Base-by-base conservation (phyloP, 2,329 filamentous ascomycete species). In the Gnomoniopsis smithogilvyi region DNA sequence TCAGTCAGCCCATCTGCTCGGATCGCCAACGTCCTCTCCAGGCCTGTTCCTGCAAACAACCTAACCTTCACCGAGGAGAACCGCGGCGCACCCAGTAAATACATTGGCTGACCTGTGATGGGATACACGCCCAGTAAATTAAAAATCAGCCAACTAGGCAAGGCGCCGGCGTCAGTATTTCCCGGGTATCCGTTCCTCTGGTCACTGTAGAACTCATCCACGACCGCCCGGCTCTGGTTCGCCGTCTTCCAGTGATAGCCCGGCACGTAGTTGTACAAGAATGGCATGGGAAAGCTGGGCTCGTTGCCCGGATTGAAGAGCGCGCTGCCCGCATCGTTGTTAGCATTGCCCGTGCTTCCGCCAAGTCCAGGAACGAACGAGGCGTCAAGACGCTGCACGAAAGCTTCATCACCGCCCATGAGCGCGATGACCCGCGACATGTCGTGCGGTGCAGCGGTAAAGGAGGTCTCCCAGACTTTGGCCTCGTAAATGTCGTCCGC, bases 211-310 rank as follows among this genome's bases (percentile, higher is more conserved):
- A 75, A 78, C 45, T 73, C 67, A 22, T 75, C 73, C 0, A 75
- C 73, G 6, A 77, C 69, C 1, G 68, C 65, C 6, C 72, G 65
- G 1, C 67, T 70, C 49, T 68, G 66, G 30, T 69, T 66, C 2
- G 73, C 74, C 21, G 68, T 73, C 60, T 73, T 73, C 67, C 68
- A 73, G 56, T 75, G 68, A 33, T 66, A 54, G 4, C 59, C 61
- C 4, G 57, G 57, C 1, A 80, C 75, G 64, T 79, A 85, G 63
- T 84, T 79, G 69, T 83, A 85, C 1, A 85, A 72, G 64, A 80
- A 84, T 1, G 80, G 80, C 15, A 76, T 74, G 64, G 1, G 78
- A 77, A 4, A 66, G 67, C 45, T 50, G 10, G 57, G 57, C 51
- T 59, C 57, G 33, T 59, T 59, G 12, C 57, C 57, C 1, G 57